Conservation (phyloP, 108 stramenopile species). For the Fistulifera pelliculosa region DNA sequence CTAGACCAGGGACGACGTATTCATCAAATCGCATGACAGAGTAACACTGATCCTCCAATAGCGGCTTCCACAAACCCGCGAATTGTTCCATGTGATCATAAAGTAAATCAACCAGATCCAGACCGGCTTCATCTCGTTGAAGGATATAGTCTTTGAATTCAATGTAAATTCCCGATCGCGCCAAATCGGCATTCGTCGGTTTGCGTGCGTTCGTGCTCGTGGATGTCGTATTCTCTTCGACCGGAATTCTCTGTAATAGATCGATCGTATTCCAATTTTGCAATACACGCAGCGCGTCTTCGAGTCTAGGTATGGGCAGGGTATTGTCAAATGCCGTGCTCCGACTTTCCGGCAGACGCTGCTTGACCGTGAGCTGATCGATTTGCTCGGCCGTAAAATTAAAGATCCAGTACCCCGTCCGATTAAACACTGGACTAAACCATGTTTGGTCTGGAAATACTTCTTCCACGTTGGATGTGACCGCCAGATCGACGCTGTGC, state of each 20-base stretch:
- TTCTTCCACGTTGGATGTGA: slow-evolving; percentile 59
- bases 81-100: slow-evolving; percentile 6
- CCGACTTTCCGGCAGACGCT: slow-evolving; percentile 27
- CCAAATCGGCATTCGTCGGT: background rate
- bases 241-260: slow-evolving; percentile 11
- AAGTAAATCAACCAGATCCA: slow-evolving; percentile 11
- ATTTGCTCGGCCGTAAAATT: slow-evolving; percentile 66
- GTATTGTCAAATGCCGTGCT: slow-evolving; percentile 34
- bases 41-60: slow-evolving; percentile 2
- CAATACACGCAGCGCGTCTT: slow-evolving; percentile 49
- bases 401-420: slow-evolving; percentile 43
- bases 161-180: slow-evolving; percentile 4
- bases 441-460: slow-evolving; percentile 24
- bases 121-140: slow-evolving; percentile 12
- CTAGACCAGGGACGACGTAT: slow-evolving; percentile 42
- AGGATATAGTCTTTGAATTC: slow-evolving; percentile 12
- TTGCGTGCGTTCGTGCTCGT: background rate
- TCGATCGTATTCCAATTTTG: slow-evolving; percentile 41
- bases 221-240: background rate
- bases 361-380: slow-evolving; percentile 34
- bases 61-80: background rate
- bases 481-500: slow-evolving; percentile 52
- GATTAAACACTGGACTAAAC: slow-evolving; percentile 9
- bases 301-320: slow-evolving; percentile 54
- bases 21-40: slow-evolving; percentile 16